A percentile compares a stretch with the other conserved stretches of the same genome.
Evolutionary conservation across 2,329 filamentous ascomycete genomes (phyloP).

Genomic region (Aspergillus sp.): DNA sequence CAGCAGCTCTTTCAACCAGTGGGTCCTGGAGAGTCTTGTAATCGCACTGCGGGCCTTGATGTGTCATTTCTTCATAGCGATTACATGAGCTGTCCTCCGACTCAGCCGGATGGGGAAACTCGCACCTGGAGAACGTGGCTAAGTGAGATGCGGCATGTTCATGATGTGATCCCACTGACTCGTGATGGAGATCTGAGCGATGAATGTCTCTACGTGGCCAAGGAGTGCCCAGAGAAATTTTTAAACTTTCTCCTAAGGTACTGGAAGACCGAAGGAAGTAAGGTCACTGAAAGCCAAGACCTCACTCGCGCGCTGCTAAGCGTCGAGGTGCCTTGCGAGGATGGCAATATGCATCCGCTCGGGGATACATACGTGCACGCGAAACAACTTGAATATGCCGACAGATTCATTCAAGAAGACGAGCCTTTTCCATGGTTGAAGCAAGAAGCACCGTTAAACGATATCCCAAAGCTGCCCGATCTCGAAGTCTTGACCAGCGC

Average conservation of each 20-base stretch:
- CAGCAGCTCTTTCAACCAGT: slow-evolving; percentile 3
- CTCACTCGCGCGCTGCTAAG: slow-evolving; percentile 1
- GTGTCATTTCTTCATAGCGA: slow-evolving; percentile 2
- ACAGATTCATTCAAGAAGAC: slow-evolving; percentile 1
- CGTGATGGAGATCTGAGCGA: neutral
- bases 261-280: slow-evolving; percentile 1
- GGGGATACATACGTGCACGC: slow-evolving; percentile 2
- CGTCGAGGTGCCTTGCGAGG: slow-evolving; percentile 5
- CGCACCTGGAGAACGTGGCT: slow-evolving; percentile 6
- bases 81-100: slow-evolving; percentile 1
- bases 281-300: neutral
- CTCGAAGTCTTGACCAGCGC: slow-evolving; percentile 1
- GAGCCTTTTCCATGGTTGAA: slow-evolving; percentile 7
- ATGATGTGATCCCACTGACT: slow-evolving; percentile 1
- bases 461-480: neutral
- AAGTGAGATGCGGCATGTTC: slow-evolving; percentile 2
- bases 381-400: slow-evolving; percentile 1
- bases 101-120: neutral
- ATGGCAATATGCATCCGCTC: slow-evolving; percentile 2
- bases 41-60: neutral
- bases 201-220: slow-evolving; percentile 4
- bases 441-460: neutral
- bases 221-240: slow-evolving; percentile 3
- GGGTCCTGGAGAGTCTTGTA: neutral
- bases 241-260: slow-evolving; percentile 2